These are phyloP conservation scores for Fusarium sp. DNA, from an alignment of 2,329 filamentous ascomycete species.

Conservation along the genomic window DNA sequence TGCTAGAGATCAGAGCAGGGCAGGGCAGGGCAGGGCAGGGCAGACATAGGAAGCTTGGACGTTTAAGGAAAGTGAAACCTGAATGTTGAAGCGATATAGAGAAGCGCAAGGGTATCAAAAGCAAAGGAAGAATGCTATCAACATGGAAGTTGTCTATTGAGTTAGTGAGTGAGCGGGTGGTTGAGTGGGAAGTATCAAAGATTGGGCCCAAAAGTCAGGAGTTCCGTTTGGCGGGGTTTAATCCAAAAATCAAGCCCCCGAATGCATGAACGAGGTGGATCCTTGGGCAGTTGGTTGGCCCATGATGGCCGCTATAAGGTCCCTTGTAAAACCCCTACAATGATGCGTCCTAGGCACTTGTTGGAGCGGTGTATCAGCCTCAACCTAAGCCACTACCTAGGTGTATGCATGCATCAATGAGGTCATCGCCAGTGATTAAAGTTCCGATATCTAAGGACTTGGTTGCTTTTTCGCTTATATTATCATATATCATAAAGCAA, in stretches of 20 bases:
- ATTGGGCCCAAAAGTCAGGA: slow-evolving; percentile 37
- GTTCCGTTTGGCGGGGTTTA: slow-evolving; percentile 45
- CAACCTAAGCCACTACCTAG: background rate
- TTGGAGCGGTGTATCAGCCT: slow-evolving; percentile 26
- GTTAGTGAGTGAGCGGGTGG: background rate
- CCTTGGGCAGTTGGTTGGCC: slow-evolving; percentile 27
- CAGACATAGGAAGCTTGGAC: background rate
- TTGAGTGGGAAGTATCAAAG: slow-evolving; percentile 11
- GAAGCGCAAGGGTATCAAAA: slow-evolving; percentile 29
- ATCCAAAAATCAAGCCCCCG: slow-evolving; percentile 19
- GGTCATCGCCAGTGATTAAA: slow-evolving; percentile 33
- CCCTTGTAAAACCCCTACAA: background rate
- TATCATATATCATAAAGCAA: background rate
- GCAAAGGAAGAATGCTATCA: slow-evolving; percentile 18
- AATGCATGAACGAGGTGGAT: slow-evolving; percentile 29
- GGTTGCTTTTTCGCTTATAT: background rate
- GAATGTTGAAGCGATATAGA: slow-evolving; percentile 4
- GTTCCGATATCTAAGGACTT: background rate
- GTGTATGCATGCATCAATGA: slow-evolving; percentile 23
- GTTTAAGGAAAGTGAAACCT: background rate
- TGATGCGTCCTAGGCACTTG: background rate
- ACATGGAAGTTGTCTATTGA: slow-evolving; percentile 3
- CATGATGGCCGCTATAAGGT: slow-evolving; percentile 21
- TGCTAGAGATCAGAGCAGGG: background rate
- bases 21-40: background rate